Evolutionary conservation across 768 basidiomycete species (phyloP).

Genomic region (Macrocybe gigantea): DNA sequence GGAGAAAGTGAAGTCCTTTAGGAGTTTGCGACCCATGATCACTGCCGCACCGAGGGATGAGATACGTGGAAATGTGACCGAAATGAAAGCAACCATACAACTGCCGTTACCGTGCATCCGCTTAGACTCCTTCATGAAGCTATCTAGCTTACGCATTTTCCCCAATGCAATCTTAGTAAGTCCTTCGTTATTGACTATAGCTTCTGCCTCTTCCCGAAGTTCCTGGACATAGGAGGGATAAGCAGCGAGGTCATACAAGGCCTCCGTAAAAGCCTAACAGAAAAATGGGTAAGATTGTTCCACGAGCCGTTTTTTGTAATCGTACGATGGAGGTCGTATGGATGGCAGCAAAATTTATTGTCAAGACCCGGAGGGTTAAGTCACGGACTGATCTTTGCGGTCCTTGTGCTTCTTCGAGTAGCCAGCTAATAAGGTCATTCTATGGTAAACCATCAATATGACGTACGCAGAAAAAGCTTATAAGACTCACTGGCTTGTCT

Average conservation of each 20-base stretch:
- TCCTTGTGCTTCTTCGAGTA: constrained; percentile 19
- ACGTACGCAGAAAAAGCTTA: neutral
- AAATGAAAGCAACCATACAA: constrained; percentile 11
- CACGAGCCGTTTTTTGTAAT: neutral
- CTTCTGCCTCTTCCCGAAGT: constrained; percentile 31
- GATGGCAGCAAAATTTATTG: constrained; percentile 23
- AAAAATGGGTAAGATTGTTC: neutral
- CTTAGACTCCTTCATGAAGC: constrained; percentile 35
- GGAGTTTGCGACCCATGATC: constrained; percentile 22
- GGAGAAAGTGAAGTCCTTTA: constrained; percentile 35
- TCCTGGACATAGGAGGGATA: constrained; percentile 16
- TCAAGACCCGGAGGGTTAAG: constrained; percentile 16
- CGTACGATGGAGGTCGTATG: constrained; percentile 21
- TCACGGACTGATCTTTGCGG: constrained; percentile 11
- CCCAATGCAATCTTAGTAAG: constrained; percentile 23
- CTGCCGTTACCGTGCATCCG: constrained; percentile 22
- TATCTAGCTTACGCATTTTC: constrained; percentile 35
- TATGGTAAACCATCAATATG: constrained; percentile 2
- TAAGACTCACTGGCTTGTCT: constrained; percentile 22
- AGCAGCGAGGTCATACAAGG: constrained; percentile 19
- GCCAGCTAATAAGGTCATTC: constrained; percentile 25
- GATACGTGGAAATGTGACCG: neutral
- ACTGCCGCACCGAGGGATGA: neutral
- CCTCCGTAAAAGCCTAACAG: constrained; percentile 14
- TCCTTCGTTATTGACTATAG: constrained; percentile 20